Evolutionary conservation across 345 rosid genomes (phyloP).

Genomic region (Corchorus olitorius): DNA sequence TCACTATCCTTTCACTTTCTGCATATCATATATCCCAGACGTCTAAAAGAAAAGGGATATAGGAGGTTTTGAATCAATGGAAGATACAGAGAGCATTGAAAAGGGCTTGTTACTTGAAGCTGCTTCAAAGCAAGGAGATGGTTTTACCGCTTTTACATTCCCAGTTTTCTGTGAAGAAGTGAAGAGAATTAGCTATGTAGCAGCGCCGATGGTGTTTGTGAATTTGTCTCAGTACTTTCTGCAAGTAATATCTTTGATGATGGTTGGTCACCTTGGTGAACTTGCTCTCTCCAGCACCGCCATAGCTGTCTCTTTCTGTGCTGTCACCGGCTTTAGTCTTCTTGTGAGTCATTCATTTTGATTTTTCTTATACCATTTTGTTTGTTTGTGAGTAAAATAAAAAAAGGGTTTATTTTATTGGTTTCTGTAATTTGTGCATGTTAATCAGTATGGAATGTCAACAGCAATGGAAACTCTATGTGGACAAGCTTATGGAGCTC

Average conservation of each 20-base stretch:
- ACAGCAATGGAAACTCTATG: conserved; percentile 76
- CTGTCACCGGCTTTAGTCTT: conserved; percentile 76
- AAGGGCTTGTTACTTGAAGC: conserved; percentile 31
- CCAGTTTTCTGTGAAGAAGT: conserved; percentile 39
- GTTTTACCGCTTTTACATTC: conserved; percentile 6
- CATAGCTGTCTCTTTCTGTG: conserved; percentile 66
- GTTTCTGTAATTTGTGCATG: not conserved
- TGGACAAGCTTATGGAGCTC: conserved; percentile 85
- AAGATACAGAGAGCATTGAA: conserved; percentile 21
- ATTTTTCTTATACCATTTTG: not conserved
- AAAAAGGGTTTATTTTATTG: not conserved
- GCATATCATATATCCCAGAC: no score
- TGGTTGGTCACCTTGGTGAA: conserved; percentile 87
- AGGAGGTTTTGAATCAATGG: not conserved
- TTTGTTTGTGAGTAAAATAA: no score
- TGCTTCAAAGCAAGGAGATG: conserved; percentile 1
- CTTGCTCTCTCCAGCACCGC: conserved; percentile 77
- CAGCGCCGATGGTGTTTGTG: conserved; percentile 75
- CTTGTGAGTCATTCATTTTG: conserved; percentile 45
- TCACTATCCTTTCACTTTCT: no score
- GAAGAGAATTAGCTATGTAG: conserved; percentile 50
- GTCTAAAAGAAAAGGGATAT: not conserved
- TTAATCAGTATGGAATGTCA: conserved; percentile 67
- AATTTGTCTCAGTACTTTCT: conserved; percentile 49
- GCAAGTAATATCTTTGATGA: conserved; percentile 63